Base-by-base conservation (phyloP, 2,329 filamentous ascomycete genomes). In the Amesomyces nigricolor region DNA sequence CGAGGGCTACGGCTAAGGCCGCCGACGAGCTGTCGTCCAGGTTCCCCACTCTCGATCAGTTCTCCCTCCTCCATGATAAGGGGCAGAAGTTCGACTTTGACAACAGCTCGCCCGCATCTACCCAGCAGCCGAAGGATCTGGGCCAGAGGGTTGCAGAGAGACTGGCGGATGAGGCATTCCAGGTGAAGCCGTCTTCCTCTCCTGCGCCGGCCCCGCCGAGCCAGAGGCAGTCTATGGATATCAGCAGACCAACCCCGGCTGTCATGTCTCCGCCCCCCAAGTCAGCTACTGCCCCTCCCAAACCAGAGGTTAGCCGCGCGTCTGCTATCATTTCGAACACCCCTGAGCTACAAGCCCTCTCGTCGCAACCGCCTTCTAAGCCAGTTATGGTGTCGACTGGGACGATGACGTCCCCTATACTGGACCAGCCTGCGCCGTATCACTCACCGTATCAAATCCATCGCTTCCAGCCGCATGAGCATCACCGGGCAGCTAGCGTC, bases 11-110 rank as follows among this genome's bases (percentile, higher is more conserved):
- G 62, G 65, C 73, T 22, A 74, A 74, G 7, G 78, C 81, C 19
- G 76, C 78, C 2, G 94, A 97, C 62, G 92, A 97, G 66, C 75
- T 96, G 26, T 90, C 92, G 0, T 80, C 83, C 29, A 82, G 88
- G 51, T 99, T 96, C 63, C 94, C 94, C 0, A 91, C 89, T 5
- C 77, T 99, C 22, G 91, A 97, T 65, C 89, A 97, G 63, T 99
- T 99, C 67, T 86, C 92, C 3, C 76, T 99, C 16, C 75, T 96
- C 44, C 90, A 95, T 63, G 91, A 97, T 60, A 82, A 88, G 59
- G 88, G 88, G 3, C 74, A 82, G 58, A 91, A 89, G 57, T 96
- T 96, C 64, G 86, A 92, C 53, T 96, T 96, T 68, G 86, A 89
- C 57, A 73, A 77, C 13, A 68, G 77, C n/a, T 71, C 75, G 6